Evolutionary conservation across 768 basidiomycete genomes (phyloP).

Genomic region (Crassisporium funariophilum): DNA sequence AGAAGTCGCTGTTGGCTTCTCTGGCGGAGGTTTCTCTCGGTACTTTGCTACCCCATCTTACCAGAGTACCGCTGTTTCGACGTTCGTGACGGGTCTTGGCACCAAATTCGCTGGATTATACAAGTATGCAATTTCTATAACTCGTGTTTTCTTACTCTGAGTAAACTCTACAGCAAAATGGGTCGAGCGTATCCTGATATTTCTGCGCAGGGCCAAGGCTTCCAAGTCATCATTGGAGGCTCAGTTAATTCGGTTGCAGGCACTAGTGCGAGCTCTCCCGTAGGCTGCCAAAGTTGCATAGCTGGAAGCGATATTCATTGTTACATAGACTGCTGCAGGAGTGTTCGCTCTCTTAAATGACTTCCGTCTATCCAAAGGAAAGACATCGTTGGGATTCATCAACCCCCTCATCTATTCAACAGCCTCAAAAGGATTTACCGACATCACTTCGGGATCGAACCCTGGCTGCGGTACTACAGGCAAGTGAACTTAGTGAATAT

Average conservation of each 20-base stretch:
- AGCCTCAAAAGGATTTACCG: constrained; percentile 49
- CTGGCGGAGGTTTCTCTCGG: constrained; percentile 71
- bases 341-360: constrained; percentile 66
- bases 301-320: not conserved
- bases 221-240: constrained; percentile 61
- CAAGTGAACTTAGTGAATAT: constrained; percentile 17
- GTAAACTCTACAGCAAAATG: constrained; percentile 32
- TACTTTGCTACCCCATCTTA: constrained; percentile 58
- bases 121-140: constrained; percentile 43
- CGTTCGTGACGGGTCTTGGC: constrained; percentile 50
- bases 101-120: constrained; percentile 47
- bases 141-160: not conserved
- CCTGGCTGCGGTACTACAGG: constrained; percentile 64
- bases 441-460: constrained; percentile 62
- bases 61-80: constrained; percentile 46
- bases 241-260: constrained; percentile 44
- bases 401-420: constrained; percentile 52
- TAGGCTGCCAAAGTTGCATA: constrained; percentile 31
- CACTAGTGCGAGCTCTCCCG: constrained; percentile 63
- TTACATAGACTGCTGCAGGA: constrained; percentile 51
- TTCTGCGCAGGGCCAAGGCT: constrained; percentile 54
- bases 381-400: constrained; percentile 58
- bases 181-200: constrained; percentile 65
- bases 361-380: constrained; percentile 48
- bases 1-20: constrained; percentile 60